phyloP scores from a whole-genome alignment of 495 filamentous ascomycete genomes.

The Xylaria nigripes region DNA sequence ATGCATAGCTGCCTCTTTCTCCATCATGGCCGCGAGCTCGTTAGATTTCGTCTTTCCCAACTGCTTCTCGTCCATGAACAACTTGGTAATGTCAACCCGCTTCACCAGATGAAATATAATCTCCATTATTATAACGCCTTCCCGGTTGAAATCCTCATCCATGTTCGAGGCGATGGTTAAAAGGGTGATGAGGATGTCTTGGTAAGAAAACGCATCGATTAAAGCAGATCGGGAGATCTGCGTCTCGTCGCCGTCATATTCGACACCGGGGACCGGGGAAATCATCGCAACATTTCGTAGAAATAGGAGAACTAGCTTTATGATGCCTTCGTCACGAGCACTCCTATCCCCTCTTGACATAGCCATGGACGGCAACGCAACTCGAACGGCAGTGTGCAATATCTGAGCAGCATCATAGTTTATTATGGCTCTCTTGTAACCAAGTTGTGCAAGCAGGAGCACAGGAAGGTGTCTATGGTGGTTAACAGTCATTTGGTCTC shows the following conservation, averaged over 20 bases:
- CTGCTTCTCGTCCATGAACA: constrained; percentile 76
- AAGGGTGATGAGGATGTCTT: constrained; percentile 81
- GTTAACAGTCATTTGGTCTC: constrained; percentile 75
- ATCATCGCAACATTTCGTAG: constrained; percentile 84
- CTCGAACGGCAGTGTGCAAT: constrained; percentile 66
- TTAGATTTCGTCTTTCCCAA: constrained; percentile 56
- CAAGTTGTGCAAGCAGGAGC: constrained; percentile 74
- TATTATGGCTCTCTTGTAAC: constrained; percentile 83
- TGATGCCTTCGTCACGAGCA: constrained; percentile 80
- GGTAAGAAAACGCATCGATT: constrained; percentile 78
- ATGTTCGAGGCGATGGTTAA: constrained; percentile 84
- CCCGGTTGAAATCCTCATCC: constrained; percentile 80
- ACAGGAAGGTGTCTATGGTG: constrained; percentile 86
- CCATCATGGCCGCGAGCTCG: constrained; percentile 65
- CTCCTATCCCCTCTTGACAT: constrained; percentile 65
- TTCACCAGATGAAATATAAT: constrained; percentile 87
- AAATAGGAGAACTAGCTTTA: constrained; percentile 83
- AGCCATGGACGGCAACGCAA: constrained; percentile 84
- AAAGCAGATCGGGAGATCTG: constrained; percentile 82
- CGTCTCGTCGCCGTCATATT: constrained; percentile 64
- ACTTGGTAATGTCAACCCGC: constrained; percentile 72
- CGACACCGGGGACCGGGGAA: constrained; percentile 49
- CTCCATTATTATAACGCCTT: constrained; percentile 82
- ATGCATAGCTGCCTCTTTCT: constrained; percentile 72
- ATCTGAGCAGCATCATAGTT: constrained; percentile 69